Conservation (phyloP, 108 stramenopile genomes). For the Conticribra weissflogii region DNA sequence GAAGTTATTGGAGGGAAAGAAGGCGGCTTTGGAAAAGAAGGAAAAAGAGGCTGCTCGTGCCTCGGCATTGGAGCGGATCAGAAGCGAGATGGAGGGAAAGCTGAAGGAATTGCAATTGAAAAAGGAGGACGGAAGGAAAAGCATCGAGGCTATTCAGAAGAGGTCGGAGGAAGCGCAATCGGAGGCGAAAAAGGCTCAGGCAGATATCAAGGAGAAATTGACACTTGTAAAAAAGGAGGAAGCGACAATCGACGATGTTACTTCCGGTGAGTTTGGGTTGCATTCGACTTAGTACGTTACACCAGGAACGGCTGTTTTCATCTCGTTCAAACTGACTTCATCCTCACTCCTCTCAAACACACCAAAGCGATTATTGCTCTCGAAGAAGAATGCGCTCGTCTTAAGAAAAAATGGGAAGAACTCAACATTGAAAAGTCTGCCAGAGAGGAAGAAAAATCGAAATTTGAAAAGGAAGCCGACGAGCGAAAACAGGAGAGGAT, state of each 20-base stretch:
- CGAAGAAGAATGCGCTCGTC: constrained; percentile 39
- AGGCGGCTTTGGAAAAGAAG: constrained; percentile 3
- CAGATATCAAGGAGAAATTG: constrained; percentile 30
- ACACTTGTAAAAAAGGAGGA: constrained; percentile 31
- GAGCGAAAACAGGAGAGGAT: constrained; percentile 19
- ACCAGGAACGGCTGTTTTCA: no score
- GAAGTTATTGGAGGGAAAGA: constrained; percentile 27
- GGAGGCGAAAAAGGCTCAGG: constrained; percentile 29
- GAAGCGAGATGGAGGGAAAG: constrained; percentile 33
- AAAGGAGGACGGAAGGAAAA: constrained; percentile 13
- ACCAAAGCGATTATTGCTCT: constrained; percentile 23
- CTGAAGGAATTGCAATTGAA: constrained; percentile 17
- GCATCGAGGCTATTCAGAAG: constrained; percentile 15
- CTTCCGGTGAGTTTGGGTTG: no score
- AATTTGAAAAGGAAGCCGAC: constrained; percentile 27
- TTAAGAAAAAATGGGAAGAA: constrained; percentile 41
- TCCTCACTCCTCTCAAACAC: no score
- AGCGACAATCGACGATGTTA: constrained; percentile 21
- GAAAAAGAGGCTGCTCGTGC: constrained; percentile 15
- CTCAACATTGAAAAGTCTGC: constrained; percentile 35
- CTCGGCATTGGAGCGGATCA: constrained; percentile 24
- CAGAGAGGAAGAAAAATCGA: constrained; percentile 18
- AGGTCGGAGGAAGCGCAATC: constrained; percentile 30
- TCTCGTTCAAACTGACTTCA: no score
- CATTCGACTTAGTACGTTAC: no score